Percentiles rank a stretch among this genome's conserved stretches.
Conservation (phyloP, 805 yeast genomes). For the Hanseniaspora occidentalis region DNA sequence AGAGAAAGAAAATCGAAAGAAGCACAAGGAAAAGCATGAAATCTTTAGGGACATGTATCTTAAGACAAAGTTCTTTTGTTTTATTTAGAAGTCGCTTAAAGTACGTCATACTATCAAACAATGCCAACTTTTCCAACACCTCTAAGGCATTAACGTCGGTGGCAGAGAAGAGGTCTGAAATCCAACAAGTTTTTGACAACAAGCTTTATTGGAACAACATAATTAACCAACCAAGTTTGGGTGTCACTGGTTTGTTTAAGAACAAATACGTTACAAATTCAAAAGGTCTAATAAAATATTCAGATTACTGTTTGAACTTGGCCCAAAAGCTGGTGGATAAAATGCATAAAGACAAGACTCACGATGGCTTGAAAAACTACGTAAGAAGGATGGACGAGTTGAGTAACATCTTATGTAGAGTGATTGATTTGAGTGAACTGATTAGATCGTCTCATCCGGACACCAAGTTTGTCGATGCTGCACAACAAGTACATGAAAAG, state of each 20-base stretch:
- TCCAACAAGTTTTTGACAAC: conserved; percentile 49
- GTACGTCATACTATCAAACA: no score
- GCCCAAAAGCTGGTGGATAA: conserved; percentile 51
- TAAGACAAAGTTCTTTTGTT: no score
- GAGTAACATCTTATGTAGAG: conserved; percentile 82
- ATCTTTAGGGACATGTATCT: no score
- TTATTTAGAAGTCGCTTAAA: no score
- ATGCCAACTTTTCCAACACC: no score
- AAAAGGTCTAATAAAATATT: conserved; percentile 55
- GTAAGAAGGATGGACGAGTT: conserved; percentile 66
- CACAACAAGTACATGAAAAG: conserved; percentile 76
- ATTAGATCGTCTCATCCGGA: conserved; percentile 82
- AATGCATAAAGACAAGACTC: conserved; percentile 37
- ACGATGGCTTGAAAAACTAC: conserved; percentile 34
- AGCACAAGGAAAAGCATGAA: no score
- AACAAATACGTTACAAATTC: conserved; percentile 63
- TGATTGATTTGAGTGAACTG: conserved; percentile 88
- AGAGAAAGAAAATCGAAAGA: no score
- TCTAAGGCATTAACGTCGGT: no score
- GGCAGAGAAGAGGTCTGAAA: no score
- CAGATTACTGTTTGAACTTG: conserved; percentile 45
- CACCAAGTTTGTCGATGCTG: conserved; percentile 54
- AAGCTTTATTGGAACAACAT: conserved; percentile 42
- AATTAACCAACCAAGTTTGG: conserved; percentile 21
- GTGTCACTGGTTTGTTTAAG: conserved; percentile 52